phyloP scores from a whole-genome alignment of 2,329 filamentous ascomycete genomes.

The Colletotrichum noveboracense region DNA sequence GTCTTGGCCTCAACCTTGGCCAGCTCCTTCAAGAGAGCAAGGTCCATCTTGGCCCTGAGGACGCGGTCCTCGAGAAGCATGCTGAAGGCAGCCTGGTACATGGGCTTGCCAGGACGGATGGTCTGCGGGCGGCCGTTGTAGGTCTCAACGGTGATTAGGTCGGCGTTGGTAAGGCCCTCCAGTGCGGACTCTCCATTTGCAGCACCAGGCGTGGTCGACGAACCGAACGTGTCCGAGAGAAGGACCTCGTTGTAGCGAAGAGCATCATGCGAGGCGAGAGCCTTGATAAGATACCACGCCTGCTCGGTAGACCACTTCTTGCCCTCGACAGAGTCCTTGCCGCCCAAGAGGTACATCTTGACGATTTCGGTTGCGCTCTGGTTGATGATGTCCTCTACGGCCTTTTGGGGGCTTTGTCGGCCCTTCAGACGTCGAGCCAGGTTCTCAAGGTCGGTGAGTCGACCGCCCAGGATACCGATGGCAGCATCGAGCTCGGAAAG shows the following conservation, averaged over 20 bases:
- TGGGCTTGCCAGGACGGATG: constrained; percentile 82
- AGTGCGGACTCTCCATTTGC: constrained; percentile 76
- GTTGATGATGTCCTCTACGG: constrained; percentile 86
- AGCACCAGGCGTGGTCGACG: constrained; percentile 50
- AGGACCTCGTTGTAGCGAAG: constrained; percentile 88
- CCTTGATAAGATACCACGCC: constrained; percentile 87
- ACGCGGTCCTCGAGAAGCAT: constrained; percentile 74
- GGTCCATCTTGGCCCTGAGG: constrained; percentile 74
- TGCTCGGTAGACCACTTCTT: constrained; percentile 82
- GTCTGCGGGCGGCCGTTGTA: constrained; percentile 77
- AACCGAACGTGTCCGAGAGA: constrained; percentile 76
- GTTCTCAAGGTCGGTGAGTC: constrained; percentile 94
- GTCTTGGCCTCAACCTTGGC: constrained; percentile 74
- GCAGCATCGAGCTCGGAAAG: constrained; percentile 79
- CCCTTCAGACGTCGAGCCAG: constrained; percentile 88
- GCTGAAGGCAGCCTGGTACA: constrained; percentile 85
- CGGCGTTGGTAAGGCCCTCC: constrained; percentile 80
- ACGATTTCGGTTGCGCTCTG: constrained; percentile 89
- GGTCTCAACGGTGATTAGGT: constrained; percentile 80
- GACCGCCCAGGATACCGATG: constrained; percentile 83
- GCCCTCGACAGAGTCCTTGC: constrained; percentile 47
- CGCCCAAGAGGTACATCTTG: constrained; percentile 86
- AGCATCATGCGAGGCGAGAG: constrained; percentile 69
- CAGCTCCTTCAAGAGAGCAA: constrained; percentile 72
- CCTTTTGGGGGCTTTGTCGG: constrained; percentile 81